Conservation (phyloP, 371 early-diverging fungal genomes). For the Spraguea lophii region DNA sequence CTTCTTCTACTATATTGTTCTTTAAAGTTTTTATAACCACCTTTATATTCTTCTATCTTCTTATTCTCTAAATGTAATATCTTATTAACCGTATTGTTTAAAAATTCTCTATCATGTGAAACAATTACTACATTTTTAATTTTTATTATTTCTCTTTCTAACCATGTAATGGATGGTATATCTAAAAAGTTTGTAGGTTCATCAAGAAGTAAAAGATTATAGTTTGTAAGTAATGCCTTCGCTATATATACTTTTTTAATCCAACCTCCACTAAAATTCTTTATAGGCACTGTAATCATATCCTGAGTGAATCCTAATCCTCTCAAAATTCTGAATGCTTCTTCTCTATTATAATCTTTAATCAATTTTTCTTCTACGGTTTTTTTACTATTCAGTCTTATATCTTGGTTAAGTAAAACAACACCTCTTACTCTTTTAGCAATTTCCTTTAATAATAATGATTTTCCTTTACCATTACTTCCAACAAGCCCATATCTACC, state of each 20-base stretch:
- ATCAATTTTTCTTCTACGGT: constrained; percentile 64
- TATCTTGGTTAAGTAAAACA: constrained; percentile 78
- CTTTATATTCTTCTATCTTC: constrained; percentile 66
- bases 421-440: constrained; percentile 62
- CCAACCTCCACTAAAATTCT: constrained; percentile 90
- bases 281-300: constrained; percentile 59
- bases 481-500: constrained; percentile 86
- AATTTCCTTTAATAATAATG: constrained; percentile 73
- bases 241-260: constrained; percentile 83
- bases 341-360: constrained; percentile 72
- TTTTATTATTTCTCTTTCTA: constrained; percentile 64
- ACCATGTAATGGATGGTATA: constrained; percentile 74
- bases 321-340: constrained; percentile 66
- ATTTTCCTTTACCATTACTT: constrained; percentile 95
- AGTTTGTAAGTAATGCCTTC: constrained; percentile 73
- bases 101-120: constrained; percentile 87
- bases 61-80: constrained; percentile 65
- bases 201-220: constrained; percentile 82
- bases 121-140: constrained; percentile 71
- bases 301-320: constrained; percentile 73
- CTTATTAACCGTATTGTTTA: constrained; percentile 83
- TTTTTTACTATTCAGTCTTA: constrained; percentile 83
- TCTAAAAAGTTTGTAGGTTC: constrained; percentile 89
- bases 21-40: constrained; percentile 83
- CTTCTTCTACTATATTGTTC: constrained; percentile 69